Evolutionary conservation across 768 basidiomycete species (phyloP), one percentile per base, ranked within the genome.

Genomic region (Leccinellum rugosiceps): DNA sequence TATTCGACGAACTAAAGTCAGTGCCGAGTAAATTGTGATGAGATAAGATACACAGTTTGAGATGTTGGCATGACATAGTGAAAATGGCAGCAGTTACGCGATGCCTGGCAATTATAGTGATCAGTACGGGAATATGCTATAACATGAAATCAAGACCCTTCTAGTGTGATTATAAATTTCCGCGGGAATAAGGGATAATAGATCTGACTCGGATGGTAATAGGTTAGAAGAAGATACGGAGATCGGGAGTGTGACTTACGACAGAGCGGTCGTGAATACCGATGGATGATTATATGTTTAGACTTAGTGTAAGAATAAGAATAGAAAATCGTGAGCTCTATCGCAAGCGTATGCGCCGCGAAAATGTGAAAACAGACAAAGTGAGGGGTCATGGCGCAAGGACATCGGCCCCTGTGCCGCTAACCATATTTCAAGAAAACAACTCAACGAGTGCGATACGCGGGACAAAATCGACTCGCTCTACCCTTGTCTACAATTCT

Each of bases 1-100:
- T 23, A 17, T 38, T 26, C 17, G 13, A 31, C 3, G 34, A 50
- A 13, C 55, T 70, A 70, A 65, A 70, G 31, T 61, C 34, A 45
- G 32, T 6, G 10, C n/a, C 6, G 14, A 49, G 11, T 19, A 31
- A 44, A 10, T 21, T 17, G 34, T 28, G 26, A 34, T 30, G 17
- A 47, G 44, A 57, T 53, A 52, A 56, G 9, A 19, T 56, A 52
- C n/a, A 51, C 47, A 34, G 41, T 50, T n/a, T 1, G 17, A 17
- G 46, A 9, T 30, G 4, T 13, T 7, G 44, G 51, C 11, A 3
- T 44, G 31, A 13, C 45, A 13, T 50, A 35, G 28, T 19, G 23
- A 8, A 25, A 6, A 38, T 4, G 19, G 7, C 14, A 43, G n/a
- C 13, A 32, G 51, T 44, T 57, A 50, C 56, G 57, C 5, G 35